These are phyloP conservation scores for Pelargonium nanum DNA, from an alignment of 345 rosid species.

Conservation along the genomic window DNA sequence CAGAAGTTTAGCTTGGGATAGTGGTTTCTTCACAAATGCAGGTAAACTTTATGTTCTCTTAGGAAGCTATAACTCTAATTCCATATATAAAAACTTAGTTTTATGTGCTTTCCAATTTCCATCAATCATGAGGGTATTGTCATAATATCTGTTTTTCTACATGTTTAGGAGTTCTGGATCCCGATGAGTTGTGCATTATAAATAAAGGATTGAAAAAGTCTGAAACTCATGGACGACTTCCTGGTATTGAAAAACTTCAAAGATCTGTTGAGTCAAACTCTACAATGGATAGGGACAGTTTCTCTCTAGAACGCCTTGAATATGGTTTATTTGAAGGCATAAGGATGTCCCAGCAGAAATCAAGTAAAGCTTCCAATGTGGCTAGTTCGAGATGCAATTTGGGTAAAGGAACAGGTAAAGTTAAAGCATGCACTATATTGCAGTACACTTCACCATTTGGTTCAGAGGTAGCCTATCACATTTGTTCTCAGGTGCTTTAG, in stretches of 20 bases:
- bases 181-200: slow-evolving; percentile 32
- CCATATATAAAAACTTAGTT: not conserved
- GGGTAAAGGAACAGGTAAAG: slow-evolving; percentile 9
- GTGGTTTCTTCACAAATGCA: slow-evolving; percentile 31
- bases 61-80: not conserved
- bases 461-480: not conserved
- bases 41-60: slow-evolving; percentile 17
- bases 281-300: slow-evolving; percentile 8
- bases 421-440: slow-evolving; percentile 4
- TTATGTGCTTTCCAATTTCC: not conserved
- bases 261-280: slow-evolving; percentile 22
- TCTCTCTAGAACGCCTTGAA: slow-evolving; percentile 35
- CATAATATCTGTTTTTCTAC: not conserved
- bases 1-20: slow-evolving; percentile 49
- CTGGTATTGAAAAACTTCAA: slow-evolving; percentile 16
- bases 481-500: no score
- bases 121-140: no score
- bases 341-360: slow-evolving; percentile 13
- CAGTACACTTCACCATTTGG: not conserved
- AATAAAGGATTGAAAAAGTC: slow-evolving; percentile 31
- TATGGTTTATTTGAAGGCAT: slow-evolving; percentile 32
- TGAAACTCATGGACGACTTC: slow-evolving; percentile 9
- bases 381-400: slow-evolving; percentile 8
- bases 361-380: slow-evolving; percentile 5
- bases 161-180: slow-evolving; percentile 35